phyloP scores from a whole-genome alignment of 768 basidiomycete species.

The Podaxis sp. region DNA sequence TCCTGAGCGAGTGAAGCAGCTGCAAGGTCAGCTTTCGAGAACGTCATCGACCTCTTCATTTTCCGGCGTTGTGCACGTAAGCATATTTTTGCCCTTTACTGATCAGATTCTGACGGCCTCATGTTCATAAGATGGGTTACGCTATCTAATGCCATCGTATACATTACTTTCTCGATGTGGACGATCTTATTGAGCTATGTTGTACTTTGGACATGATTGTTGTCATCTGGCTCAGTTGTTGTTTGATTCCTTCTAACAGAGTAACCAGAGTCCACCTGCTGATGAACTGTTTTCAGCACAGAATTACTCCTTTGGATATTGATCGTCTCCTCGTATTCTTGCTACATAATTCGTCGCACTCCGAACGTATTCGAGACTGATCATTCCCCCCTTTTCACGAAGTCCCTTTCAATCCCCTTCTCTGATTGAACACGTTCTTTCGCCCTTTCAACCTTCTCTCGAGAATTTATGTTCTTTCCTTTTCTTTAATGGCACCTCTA shows the following conservation, averaged over 20 bases:
- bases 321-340: neutral
- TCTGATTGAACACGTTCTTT: no score
- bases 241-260: neutral
- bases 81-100: neutral
- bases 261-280: neutral
- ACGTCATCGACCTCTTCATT: neutral
- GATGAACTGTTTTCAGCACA: neutral
- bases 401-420: neutral
- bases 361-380: neutral
- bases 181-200: neutral
- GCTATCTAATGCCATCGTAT: neutral
- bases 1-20: neutral
- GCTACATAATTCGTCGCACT: neutral
- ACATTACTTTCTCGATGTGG: neutral
- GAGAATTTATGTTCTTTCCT: neutral
- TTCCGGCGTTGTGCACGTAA: conserved; percentile 1
- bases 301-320: neutral
- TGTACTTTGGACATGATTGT: neutral
- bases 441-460: neutral
- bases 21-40: neutral
- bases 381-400: neutral
- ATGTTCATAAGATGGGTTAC: neutral
- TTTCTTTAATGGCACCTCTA: neutral
- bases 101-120: neutral
- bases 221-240: neutral